Percentiles rank a stretch among this genome's conserved stretches.
These are phyloP conservation scores for Cutaneotrichosporon cutaneum DNA, from an alignment of 1,284 basidiomycete species.

Conservation along the genomic window DNA sequence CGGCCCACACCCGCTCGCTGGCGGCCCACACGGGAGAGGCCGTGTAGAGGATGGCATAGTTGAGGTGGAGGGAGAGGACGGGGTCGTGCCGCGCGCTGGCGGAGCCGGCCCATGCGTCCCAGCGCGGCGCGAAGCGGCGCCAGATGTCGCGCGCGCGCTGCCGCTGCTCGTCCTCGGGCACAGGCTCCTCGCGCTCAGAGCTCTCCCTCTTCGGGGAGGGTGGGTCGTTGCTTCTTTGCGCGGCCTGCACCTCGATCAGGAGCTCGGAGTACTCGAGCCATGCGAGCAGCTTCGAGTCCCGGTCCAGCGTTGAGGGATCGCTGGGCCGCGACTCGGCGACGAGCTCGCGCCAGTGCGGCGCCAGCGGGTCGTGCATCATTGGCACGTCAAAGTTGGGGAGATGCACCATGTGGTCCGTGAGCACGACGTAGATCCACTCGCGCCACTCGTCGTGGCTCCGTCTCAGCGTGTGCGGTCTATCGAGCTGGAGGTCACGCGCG, in stretches of 20 bases:
- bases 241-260: slow-evolving; percentile 36
- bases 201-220: not conserved
- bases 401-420: slow-evolving; percentile 47
- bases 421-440: slow-evolving; percentile 49
- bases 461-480: slow-evolving; percentile 29
- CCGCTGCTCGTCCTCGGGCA: slow-evolving; percentile 12
- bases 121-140: slow-evolving; percentile 31
- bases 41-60: slow-evolving; percentile 47
- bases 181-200: not conserved
- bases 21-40: slow-evolving; percentile 42
- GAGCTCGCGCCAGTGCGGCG: slow-evolving; percentile 42
- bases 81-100: slow-evolving; percentile 31
- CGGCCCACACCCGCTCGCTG: slow-evolving; percentile 39
- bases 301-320: slow-evolving; percentile 44
- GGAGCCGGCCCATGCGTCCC: slow-evolving; percentile 44
- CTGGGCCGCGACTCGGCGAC: slow-evolving; percentile 27
- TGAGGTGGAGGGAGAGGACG: slow-evolving; percentile 45
- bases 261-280: slow-evolving; percentile 52
- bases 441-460: slow-evolving; percentile 47
- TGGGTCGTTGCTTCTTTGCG: slow-evolving; percentile 9
- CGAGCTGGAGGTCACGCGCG: slow-evolving; percentile 37
- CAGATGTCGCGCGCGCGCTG: slow-evolving; percentile 31
- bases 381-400: slow-evolving; percentile 41
- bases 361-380: slow-evolving; percentile 35
- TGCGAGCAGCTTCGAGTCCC: slow-evolving; percentile 49